These are phyloP conservation scores for Picochlorum sp. DNA, from an alignment of 139 green algal genomes.

Conservation along the genomic window DNA sequence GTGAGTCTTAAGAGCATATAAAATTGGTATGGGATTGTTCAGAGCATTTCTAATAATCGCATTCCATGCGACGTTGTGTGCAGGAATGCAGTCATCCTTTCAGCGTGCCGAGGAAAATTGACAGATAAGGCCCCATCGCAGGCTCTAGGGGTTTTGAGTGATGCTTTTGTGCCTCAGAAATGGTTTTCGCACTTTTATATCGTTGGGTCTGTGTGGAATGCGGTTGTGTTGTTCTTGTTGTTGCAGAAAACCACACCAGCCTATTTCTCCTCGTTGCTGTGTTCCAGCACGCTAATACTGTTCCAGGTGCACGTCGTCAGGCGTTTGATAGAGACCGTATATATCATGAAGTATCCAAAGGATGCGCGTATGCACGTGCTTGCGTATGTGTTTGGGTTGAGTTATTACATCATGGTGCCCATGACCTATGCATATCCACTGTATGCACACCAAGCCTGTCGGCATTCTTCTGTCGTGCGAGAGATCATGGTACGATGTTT, in stretches of 20 bases:
- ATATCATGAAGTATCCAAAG: slow-evolving; percentile 41
- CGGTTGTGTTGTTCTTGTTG: background rate
- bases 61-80: background rate
- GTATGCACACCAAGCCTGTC: background rate
- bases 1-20: no score
- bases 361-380: slow-evolving; percentile 65
- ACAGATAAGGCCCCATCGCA: slow-evolving; percentile 30
- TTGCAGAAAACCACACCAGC: background rate
- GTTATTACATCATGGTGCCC: slow-evolving; percentile 62
- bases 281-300: slow-evolving; percentile 1
- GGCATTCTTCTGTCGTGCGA: background rate
- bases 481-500: background rate
- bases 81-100: slow-evolving; percentile 36
- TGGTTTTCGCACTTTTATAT: slow-evolving; percentile 74
- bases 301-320: slow-evolving; percentile 55
- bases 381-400: slow-evolving; percentile 63
- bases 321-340: slow-evolving; percentile 40
- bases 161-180: slow-evolving; percentile 52
- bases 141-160: slow-evolving; percentile 35
- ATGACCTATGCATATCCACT: slow-evolving; percentile 18
- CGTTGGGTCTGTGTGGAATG: slow-evolving; percentile 34
- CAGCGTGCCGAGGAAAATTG: slow-evolving; percentile 44
- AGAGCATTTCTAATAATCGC: no score
- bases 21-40: no score
- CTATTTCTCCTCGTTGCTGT: background rate